Conservation (phyloP, 1,284 basidiomycete species). For the Moniliella sp. region DNA sequence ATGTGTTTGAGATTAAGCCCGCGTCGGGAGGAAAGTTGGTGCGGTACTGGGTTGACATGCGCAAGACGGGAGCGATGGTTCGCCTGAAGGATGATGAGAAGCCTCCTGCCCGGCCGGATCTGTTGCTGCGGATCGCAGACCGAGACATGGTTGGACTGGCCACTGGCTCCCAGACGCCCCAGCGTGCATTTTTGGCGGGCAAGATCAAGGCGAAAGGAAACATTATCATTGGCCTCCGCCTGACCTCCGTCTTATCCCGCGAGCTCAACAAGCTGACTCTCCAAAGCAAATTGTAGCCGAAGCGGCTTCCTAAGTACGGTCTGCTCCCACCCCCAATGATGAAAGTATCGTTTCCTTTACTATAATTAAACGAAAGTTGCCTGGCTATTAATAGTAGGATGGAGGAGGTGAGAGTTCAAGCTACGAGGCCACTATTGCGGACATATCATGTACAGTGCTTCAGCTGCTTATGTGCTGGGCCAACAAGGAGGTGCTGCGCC, state of each 20-base stretch:
- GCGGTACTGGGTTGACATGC: conserved; percentile 19
- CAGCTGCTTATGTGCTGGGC: too few relatives aligned
- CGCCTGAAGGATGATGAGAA: conserved; percentile 9
- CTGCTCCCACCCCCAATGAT: too few relatives aligned
- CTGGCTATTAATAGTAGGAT: too few relatives aligned
- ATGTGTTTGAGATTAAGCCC: conserved; percentile 14
- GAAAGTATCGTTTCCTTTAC: too few relatives aligned
- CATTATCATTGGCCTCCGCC: conserved; percentile 16
- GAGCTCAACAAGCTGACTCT: conserved; percentile 13
- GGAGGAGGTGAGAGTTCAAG: too few relatives aligned
- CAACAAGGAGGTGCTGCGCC: too few relatives aligned
- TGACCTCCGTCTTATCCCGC: conserved; percentile 15
- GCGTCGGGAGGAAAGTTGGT: conserved; percentile 5
- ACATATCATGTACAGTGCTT: too few relatives aligned
- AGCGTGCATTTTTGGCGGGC: conserved; percentile 16
- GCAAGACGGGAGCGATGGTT: conserved; percentile 9
- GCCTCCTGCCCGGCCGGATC: conserved; percentile 19
- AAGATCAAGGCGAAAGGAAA: conserved; percentile 8
- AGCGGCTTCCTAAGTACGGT: too few relatives aligned
- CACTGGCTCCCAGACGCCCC: conserved; percentile 13
- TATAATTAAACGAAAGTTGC: too few relatives aligned
- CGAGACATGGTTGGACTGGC: conserved; percentile 19
- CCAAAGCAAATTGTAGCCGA: not conserved
- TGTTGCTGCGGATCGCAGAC: conserved; percentile 11
- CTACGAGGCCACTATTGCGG: too few relatives aligned